phyloP scores from a whole-genome alignment of 768 basidiomycete genomes.

The Coprinopsis sp. region DNA sequence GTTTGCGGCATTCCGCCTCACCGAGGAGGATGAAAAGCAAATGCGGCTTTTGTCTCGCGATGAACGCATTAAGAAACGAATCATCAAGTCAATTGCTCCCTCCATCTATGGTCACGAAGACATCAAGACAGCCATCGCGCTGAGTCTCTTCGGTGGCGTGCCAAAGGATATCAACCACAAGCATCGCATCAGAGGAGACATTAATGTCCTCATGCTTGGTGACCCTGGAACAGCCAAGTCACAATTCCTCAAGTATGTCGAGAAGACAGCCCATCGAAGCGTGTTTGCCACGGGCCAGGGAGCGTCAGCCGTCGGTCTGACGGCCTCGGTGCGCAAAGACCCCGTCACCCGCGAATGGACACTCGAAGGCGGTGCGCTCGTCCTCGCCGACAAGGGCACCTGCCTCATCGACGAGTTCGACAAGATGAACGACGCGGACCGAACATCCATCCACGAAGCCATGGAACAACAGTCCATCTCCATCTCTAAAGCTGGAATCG shows the following conservation, averaged over 20 bases:
- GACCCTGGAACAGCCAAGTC: conserved; percentile 99
- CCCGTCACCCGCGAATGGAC: conserved; percentile 98
- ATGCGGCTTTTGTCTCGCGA: conserved; percentile 86
- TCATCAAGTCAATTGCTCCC: conserved; percentile 97
- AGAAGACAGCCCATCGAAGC: conserved; percentile 96
- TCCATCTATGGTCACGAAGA: conserved; percentile 99
- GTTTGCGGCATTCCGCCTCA: conserved; percentile 96
- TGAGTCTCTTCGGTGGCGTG: conserved; percentile 93
- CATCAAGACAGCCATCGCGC: conserved; percentile 95
- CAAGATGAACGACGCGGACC: conserved; percentile 99
- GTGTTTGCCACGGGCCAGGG: conserved; percentile 99
- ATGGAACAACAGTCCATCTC: conserved; percentile 99
- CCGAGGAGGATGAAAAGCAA: conserved; percentile 93
- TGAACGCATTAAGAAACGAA: conserved; percentile 93
- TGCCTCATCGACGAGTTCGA: conserved; percentile 99
- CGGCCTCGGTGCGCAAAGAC: conserved; percentile 98
- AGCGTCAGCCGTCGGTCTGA: conserved; percentile 96
- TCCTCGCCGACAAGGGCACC: conserved; percentile 97
- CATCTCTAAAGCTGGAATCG: conserved; percentile 97
- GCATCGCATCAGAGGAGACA: conserved; percentile 94
- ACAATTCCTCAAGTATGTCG: conserved; percentile 97
- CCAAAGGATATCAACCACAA: conserved; percentile 96
- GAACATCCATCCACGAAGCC: conserved; percentile 98
- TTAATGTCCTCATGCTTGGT: conserved; percentile 92
- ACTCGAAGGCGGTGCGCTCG: conserved; percentile 94